Evolutionary conservation across 2,329 filamentous ascomycete genomes (phyloP), one percentile per base, ranked within the genome.

Genomic region (Pestalotiopsis sp.): DNA sequence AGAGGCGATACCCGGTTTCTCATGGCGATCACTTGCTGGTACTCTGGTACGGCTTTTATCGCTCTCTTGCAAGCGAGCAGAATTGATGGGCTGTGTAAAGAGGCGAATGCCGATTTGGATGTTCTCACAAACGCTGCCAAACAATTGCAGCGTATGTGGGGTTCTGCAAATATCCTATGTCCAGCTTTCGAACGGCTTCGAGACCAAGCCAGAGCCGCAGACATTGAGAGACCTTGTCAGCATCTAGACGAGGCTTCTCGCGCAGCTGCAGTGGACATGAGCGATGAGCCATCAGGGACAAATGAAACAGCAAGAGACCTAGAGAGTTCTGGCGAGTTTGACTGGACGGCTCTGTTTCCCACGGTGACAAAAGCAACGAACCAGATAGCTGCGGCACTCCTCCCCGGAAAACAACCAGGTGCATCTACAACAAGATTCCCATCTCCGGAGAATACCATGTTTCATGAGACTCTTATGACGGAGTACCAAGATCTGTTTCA

Each of bases 21-120:
- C 1, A 82, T 81, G 77, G 80, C 80, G 1, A 83, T 83, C 9
- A 80, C 80, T 0, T 81, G 80, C 49, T 84, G 82, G 82, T 82
- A 84, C 61, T 75, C 76, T n/a, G 79, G 79, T 0, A 81, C 80
- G 1, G 81, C 82, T 0, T 80, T 83, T 27, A 78, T 83, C 14
- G 79, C 82, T 0, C 71, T 84, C 0, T 69, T 83, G 0, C 80
- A 83, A 59, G 81, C 80, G 1, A 74, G 75, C n/a, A 74, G 75
- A 13, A 74, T 81, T n/a, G 71, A 76, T 4, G 68, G 73, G 9
- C 71, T 82, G 3, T 73, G 76, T 0, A 71, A 72, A 41, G 74
- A 75, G 6, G 80, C 77, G 12, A 77, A 80, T 20, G 75, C 78
- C 25, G 77, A 79, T 38, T 71, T 82, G 13, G 74, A 78, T 39